Evolutionary conservation across 78 protist species (phyloP).

Genomic region (Chrysochromulina tobinii): DNA sequence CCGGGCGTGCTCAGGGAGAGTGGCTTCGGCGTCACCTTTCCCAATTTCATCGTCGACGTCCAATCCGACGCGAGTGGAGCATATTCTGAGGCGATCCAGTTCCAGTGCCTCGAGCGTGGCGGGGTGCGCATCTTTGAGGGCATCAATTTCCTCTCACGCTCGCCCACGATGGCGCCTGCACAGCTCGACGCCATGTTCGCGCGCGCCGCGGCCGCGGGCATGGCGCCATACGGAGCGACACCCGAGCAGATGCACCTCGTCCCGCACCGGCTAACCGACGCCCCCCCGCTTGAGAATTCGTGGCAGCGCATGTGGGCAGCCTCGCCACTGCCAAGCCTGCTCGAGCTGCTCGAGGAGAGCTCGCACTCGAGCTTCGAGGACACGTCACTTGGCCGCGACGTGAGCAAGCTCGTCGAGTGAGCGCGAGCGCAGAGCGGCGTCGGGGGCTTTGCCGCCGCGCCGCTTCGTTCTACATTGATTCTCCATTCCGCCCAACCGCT

Average conservation of each 20-base stretch:
- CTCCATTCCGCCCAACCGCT: too few species aligned
- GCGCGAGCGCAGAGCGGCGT: too few species aligned
- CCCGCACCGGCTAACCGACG: too few species aligned
- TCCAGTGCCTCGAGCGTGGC: constrained; percentile 31
- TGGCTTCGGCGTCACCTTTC: constrained; percentile 13
- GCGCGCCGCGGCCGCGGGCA: not conserved
- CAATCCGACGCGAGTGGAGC: not conserved
- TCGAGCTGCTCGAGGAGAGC: not conserved
- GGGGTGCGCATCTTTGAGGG: constrained; percentile 34
- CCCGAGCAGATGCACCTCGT: not conserved
- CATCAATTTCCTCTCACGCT: constrained; percentile 27
- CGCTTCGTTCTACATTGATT: too few species aligned
- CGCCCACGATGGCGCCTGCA: not conserved
- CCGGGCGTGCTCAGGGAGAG: constrained; percentile 8
- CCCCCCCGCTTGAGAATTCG: not conserved
- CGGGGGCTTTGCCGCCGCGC: too few species aligned
- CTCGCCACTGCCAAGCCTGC: not conserved
- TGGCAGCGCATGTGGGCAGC: constrained; percentile 12
- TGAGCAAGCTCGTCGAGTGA: too few species aligned
- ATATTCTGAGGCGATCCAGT: constrained; percentile 11
- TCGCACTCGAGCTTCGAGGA: not conserved
- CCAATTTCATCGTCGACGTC: constrained; percentile 12
- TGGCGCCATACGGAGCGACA: not conserved
- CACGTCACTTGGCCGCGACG: too few species aligned
- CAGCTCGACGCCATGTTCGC: not conserved